Conservation (phyloP, 1,139 yeast species). For the Petasospora rhodanensis region DNA sequence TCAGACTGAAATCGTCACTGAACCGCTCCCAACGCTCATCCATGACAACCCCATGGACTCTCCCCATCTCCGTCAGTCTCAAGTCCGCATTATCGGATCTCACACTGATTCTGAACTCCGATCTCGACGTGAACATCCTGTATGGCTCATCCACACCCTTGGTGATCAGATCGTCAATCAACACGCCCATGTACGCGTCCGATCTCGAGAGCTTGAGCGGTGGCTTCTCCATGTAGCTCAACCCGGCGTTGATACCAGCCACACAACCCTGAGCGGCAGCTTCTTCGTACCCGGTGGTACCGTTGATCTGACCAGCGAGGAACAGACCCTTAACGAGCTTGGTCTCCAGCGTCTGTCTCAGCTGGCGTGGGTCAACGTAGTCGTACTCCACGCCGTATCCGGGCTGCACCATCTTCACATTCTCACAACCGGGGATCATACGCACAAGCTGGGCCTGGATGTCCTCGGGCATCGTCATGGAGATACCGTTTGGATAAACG, state of each 20-base stretch:
- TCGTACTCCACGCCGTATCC: slow-evolving; percentile 99
- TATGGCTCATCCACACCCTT: slow-evolving; percentile 98
- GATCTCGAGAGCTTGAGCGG: slow-evolving; percentile 61
- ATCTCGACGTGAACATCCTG: slow-evolving; percentile 95
- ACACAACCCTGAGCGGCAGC: slow-evolving; percentile 96
- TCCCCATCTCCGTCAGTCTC: slow-evolving; percentile 71
- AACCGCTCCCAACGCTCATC: slow-evolving; percentile 54
- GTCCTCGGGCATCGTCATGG: slow-evolving; percentile 95
- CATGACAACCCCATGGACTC: slow-evolving; percentile 61
- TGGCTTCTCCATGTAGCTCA: slow-evolving; percentile 34
- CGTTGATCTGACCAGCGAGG: slow-evolving; percentile 96
- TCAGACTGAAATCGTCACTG: slow-evolving; percentile 40
- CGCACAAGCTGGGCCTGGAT: slow-evolving; percentile 72
- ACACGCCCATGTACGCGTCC: slow-evolving; percentile 88
- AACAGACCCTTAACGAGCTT: slow-evolving; percentile 73
- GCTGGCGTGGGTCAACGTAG: slow-evolving; percentile 89
- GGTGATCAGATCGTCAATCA: slow-evolving; percentile 89
- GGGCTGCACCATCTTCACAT: slow-evolving; percentile 83
- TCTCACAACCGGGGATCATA: slow-evolving; percentile 85
- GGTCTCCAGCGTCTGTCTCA: slow-evolving; percentile 74
- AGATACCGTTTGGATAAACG: slow-evolving; percentile 93
- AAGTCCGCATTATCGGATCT: slow-evolving; percentile 93
- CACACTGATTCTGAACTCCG: slow-evolving; percentile 85
- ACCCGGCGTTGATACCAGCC: slow-evolving; percentile 88
- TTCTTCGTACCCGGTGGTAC: slow-evolving; percentile 98